phyloP scores from a whole-genome alignment of 2,329 filamentous ascomycete species.

The Rachicladosporium sp. region DNA sequence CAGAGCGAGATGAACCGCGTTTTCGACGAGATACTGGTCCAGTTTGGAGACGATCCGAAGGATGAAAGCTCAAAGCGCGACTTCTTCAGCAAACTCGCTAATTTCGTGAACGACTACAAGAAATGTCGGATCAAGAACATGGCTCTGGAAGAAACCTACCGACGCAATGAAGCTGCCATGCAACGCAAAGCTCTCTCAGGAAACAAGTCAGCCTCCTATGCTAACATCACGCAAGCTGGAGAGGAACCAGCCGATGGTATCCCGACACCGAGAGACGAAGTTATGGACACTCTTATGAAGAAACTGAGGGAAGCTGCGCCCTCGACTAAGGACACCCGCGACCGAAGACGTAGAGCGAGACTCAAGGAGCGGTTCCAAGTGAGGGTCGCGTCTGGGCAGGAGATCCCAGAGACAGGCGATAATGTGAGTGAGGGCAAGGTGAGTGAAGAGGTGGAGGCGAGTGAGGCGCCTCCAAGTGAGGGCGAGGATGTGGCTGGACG shows the following conservation, averaged over 20 bases:
- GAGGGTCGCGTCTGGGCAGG: constrained; percentile 75
- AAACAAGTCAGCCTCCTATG: constrained; percentile 28
- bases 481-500: constrained; percentile 71
- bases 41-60: constrained; percentile 85
- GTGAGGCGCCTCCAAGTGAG: constrained; percentile 18
- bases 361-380: constrained; percentile 87
- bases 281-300: constrained; percentile 91
- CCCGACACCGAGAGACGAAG: constrained; percentile 49
- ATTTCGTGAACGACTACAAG: constrained; percentile 91
- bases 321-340: constrained; percentile 50
- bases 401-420: constrained; percentile 54
- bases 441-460: constrained; percentile 12
- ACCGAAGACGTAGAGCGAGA: constrained; percentile 72
- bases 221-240: too few species aligned
- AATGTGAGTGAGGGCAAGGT: constrained; percentile 22
- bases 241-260: constrained; percentile 21
- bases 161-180: constrained; percentile 81
- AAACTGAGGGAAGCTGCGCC: too few species aligned
- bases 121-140: constrained; percentile 91
- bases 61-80: constrained; percentile 90
- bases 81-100: constrained; percentile 87
- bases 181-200: constrained; percentile 68
- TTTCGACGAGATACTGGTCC: constrained; percentile 90
- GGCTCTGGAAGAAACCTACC: constrained; percentile 64
- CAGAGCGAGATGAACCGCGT: constrained; percentile 83